Percentiles rank a stretch among this genome's conserved stretches.
phyloP scores from a whole-genome alignment of 176 grass and related monocot species.

The Stipa capillata region DNA sequence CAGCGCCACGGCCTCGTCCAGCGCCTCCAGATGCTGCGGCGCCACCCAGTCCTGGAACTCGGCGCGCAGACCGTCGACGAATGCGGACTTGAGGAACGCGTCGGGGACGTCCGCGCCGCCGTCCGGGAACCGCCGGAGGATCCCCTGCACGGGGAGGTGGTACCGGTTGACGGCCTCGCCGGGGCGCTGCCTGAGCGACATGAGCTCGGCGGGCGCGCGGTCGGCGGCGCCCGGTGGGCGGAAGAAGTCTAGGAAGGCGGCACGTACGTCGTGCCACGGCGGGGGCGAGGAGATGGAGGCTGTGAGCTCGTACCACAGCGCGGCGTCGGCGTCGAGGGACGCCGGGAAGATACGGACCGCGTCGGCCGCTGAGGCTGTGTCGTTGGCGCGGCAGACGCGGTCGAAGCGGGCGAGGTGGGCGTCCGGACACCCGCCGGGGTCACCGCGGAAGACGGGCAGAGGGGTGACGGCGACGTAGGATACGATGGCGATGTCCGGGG shows the following conservation, averaged over 20 bases:
- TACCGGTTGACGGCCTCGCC: conserved; percentile 38
- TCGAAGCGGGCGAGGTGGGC: conserved; percentile 52
- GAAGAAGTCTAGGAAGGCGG: conserved; percentile 56
- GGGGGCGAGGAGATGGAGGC: not conserved
- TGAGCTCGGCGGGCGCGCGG: conserved; percentile 37
- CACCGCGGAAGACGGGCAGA: conserved; percentile 56
- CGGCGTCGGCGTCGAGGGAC: conserved; percentile 52
- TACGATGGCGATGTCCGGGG: not conserved
- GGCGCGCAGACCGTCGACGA: conserved; percentile 42
- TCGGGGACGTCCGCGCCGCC: conserved; percentile 20
- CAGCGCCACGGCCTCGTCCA: conserved; percentile 47
- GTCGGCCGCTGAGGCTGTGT: conserved; percentile 3
- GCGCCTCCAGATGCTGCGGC: conserved; percentile 23
- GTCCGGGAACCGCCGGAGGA: conserved; percentile 30
- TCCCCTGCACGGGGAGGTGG: conserved; percentile 55
- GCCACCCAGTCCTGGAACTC: conserved; percentile 49
- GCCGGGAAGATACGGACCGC: conserved; percentile 56
- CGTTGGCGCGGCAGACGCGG: conserved; percentile 43
- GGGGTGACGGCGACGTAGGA: conserved; percentile 20
- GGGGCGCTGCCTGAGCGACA: conserved; percentile 28
- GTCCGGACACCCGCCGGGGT: conserved; percentile 45
- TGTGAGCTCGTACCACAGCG: conserved; percentile 42
- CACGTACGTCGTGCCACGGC: conserved; percentile 34
- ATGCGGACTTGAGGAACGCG: conserved; percentile 23
- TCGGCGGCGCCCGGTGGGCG: conserved; percentile 27